Base-by-base conservation (phyloP, 257 asterid species). In the Ocimum tenuiflorum region DNA sequence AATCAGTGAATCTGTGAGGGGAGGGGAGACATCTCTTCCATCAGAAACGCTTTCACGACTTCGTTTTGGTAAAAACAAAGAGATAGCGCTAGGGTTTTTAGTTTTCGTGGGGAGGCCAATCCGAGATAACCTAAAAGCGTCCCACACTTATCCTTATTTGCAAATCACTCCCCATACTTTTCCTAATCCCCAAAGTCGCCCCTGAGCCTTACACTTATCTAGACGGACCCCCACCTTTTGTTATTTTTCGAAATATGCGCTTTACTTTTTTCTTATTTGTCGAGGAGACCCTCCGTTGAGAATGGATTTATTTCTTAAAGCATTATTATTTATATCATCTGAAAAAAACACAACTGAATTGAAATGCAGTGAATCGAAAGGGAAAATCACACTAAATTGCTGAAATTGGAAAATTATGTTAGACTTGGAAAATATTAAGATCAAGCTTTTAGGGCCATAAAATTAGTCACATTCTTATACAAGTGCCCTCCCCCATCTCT, bases 1-100 rank as follows among this genome's bases (percentile, higher is more conserved):
- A 78, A 78, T 49, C 73, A 43, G 60, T 48, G 64, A 63, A 51
- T 13, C 74, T 39, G 50, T n/a, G 54, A n/a, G n/a, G n/a, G n/a
- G n/a, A n/a, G 13, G 23, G 64, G 11, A 47, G 52, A 36, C 50
- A 67, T 75, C 78, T 51, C 64, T 15, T 35, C 76, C 75, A 74
- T 51, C 49, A 73, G 81, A 78, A 79, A 68, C 80, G 80, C 19
- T 62, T 13, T 48, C 75, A 69, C 83, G 83, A 79, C 69, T 75
- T 75, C 70, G 75, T 56, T 71, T 78, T 31, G 75, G 60, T 4
- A 58, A 51, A 69, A 41, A 12, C n/a, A 29, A 36, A 57, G 48
- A 68, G 73, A 73, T 46, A 60, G 74, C 66, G 77, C 58, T 78
- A 79, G 83, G 83, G 83, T 75, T 79, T 66, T 78, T 70, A 20